phyloP scores from a whole-genome alignment of 2,329 filamentous ascomycete species.

The Chrysoporthe puriensis region DNA sequence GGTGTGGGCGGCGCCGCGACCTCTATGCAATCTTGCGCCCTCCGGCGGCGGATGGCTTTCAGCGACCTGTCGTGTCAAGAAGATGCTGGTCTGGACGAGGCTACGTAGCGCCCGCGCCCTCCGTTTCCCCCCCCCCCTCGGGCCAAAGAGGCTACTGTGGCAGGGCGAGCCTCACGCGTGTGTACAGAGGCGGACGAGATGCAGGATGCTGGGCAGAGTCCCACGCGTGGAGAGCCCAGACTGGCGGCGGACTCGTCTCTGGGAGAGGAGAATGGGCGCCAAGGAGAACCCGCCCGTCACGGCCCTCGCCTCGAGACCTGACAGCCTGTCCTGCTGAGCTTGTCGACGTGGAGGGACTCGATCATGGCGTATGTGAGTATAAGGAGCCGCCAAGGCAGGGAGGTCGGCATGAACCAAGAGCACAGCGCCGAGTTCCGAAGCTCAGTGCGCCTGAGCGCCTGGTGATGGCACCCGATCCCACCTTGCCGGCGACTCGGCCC shows the following conservation, averaged over 20 bases:
- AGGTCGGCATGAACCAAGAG: background rate
- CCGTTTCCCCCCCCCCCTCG: background rate
- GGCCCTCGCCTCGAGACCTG: background rate
- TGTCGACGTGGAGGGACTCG: background rate
- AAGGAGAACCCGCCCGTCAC: background rate
- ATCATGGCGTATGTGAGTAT: background rate
- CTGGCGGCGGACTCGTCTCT: background rate
- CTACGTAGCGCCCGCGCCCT: background rate
- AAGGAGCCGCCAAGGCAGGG: background rate
- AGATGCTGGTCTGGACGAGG: background rate
- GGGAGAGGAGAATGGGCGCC: background rate
- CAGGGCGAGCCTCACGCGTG: background rate
- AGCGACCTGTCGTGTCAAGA: background rate
- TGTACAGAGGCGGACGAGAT: too few species aligned
- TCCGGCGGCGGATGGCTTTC: background rate
- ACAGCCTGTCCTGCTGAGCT: background rate
- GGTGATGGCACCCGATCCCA: conserved; percentile 2
- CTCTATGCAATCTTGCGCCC: background rate
- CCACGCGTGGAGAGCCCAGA: background rate
- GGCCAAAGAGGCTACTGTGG: background rate
- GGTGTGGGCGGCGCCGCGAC: background rate
- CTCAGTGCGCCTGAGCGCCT: background rate
- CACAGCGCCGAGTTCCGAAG: background rate
- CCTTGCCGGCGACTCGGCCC: background rate
- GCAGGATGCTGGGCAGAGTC: background rate